Base-by-base conservation (phyloP, 257 asterid genomes). In the Ehretia macrophylla region DNA sequence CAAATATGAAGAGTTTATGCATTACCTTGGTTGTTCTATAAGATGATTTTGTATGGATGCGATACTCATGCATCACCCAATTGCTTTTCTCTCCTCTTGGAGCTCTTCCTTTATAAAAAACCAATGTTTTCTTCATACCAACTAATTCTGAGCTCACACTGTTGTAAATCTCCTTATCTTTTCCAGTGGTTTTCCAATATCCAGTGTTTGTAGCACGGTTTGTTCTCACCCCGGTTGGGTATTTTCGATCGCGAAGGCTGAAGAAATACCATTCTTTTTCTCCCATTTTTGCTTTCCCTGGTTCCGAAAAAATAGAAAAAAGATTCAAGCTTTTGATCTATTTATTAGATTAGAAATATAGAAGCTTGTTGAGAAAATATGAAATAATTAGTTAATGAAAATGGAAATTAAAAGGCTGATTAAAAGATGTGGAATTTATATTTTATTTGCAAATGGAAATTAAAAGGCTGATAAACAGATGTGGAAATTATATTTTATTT, bases 51-150 rank as follows among this genome's bases (percentile, higher is more conserved):
- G 96, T 81, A 61, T 88, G 95, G 59, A 82, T 74, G 14, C 98
- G 88, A 81, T 85, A 91, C 72, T 91, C 98, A 76, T 88, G 98
- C 96, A 88, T 87, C 57, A 91, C 98, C 98, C 98, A 91, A 63
- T 91, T 91, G 32, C 83, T 73, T 58, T 91, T 91, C 55, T 91
- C 98, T 8, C 98, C 98, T 71, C 96, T 79, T 0, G 98, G 96
- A 45, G 98, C 98, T 73, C 98, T 83, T 67, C 98, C 98, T 74
- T 51, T 73, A 68, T 90, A 90, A 35, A 90, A 90, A 32, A 90
- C 97, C 77, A 91, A 68, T 0, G 98, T 91, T 66, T 91, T 91
- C 88, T 91, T 91, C 96, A 91, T 82, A 13, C 98, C 98, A 4
- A 84, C 94, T 64, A 83, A 40, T 65, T 85, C 98, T 8, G 86